Evolutionary conservation across 129 eudicot species (phyloP).

Genomic region (Lactuca sativa): DNA sequence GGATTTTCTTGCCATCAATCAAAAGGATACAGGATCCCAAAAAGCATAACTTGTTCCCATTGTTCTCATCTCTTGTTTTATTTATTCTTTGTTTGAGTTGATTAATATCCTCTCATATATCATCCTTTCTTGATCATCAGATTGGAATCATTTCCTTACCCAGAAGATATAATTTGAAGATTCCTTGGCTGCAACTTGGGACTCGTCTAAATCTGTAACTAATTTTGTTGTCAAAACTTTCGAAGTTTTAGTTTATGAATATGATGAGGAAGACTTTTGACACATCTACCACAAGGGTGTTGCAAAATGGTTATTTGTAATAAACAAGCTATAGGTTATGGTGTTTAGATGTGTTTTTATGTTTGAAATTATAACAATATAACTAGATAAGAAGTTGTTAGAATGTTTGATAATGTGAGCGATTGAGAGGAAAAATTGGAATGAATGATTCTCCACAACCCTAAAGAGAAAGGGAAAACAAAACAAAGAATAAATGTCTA

Average conservation of each 20-base stretch:
- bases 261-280: neutral
- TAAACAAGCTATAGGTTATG: too few relatives aligned
- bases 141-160: neutral
- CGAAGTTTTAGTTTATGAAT: neutral
- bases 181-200: neutral
- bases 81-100: neutral
- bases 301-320: too few relatives aligned
- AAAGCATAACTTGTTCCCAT: neutral
- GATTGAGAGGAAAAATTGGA: too few relatives aligned
- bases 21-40: too few relatives aligned
- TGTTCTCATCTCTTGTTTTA: neutral
- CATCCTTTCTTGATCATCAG: conserved; percentile 1
- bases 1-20: neutral
- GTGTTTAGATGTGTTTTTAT: too few relatives aligned
- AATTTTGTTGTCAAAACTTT: neutral
- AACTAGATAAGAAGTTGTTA: too few relatives aligned
- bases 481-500: too few relatives aligned
- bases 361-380: too few relatives aligned
- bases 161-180: neutral
- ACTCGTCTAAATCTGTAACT: neutral
- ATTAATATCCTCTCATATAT: neutral
- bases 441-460: too few relatives aligned
- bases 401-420: too few relatives aligned
- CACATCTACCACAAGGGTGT: neutral
- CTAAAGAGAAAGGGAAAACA: too few relatives aligned